A percentile compares a stretch with the other conserved stretches of the same genome.
Evolutionary conservation across 106 monocot genomes (phyloP).

Genomic region (Dioscorea dumetorum): DNA sequence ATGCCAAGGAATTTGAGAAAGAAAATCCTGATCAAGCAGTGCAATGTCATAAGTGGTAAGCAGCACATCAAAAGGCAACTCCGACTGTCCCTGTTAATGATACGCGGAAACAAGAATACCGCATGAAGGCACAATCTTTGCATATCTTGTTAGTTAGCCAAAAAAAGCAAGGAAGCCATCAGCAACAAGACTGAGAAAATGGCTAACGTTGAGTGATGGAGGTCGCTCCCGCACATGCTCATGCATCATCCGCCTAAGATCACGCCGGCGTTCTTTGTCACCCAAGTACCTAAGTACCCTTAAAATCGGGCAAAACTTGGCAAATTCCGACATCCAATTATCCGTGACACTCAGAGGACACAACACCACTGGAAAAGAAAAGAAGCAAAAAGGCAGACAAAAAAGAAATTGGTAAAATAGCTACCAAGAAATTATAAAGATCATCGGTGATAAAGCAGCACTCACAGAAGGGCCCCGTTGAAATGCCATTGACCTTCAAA

Average conservation of each 20-base stretch:
- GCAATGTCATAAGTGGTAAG: slow-evolving; percentile 92
- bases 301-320: slow-evolving; percentile 69
- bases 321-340: slow-evolving; percentile 80
- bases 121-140: neutral
- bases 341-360: slow-evolving; percentile 91
- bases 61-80: slow-evolving; percentile 76
- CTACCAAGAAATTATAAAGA: neutral
- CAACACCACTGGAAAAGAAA: slow-evolving; percentile 57
- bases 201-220: slow-evolving; percentile 33
- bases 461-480: slow-evolving; percentile 79
- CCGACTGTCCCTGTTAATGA: slow-evolving; percentile 21
- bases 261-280: slow-evolving; percentile 50
- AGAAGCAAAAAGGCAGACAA: neutral
- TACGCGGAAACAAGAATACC: neutral
- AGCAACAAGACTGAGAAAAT: neutral
- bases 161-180: neutral
- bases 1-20: slow-evolving; percentile 94
- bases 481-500: slow-evolving; percentile 52
- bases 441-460: neutral
- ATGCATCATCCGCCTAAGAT: slow-evolving; percentile 46
- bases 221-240: slow-evolving; percentile 41
- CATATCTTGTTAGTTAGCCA: neutral
- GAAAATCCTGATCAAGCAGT: slow-evolving; percentile 80
- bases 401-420: neutral
- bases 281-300: slow-evolving; percentile 75